These are phyloP conservation scores for Jacaranda copaia DNA, from an alignment of 257 asterid genomes.

Conservation along the genomic window DNA sequence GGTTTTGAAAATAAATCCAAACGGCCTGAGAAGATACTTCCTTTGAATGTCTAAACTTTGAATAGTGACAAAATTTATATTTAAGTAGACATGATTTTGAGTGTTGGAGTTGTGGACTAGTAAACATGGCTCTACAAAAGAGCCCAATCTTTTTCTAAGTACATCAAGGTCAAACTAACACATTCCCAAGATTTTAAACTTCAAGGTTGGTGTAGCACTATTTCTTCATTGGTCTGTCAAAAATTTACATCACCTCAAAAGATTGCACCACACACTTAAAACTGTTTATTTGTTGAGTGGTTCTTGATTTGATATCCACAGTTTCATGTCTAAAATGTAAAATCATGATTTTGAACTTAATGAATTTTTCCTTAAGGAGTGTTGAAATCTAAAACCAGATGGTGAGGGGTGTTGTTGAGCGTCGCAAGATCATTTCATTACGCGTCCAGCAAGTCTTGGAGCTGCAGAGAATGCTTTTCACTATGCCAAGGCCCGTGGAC, in stretches of 20 bases:
- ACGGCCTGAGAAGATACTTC: too few species aligned
- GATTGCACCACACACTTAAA: not conserved
- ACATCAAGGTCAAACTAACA: not conserved
- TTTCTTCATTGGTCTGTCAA: not conserved
- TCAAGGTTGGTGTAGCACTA: not conserved
- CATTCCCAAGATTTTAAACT: not conserved
- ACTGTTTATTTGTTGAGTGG: too few species aligned
- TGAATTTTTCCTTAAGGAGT: too few species aligned
- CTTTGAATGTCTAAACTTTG: too few species aligned
- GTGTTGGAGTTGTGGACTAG: too few species aligned
- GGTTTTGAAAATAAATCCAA: too few species aligned
- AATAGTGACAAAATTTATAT: too few species aligned
- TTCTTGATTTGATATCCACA: too few species aligned
- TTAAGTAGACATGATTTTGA: too few species aligned
- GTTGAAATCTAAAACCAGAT: too few species aligned
- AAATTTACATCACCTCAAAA: not conserved
- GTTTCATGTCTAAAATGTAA: too few species aligned
- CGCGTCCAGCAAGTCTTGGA: slow-evolving; percentile 73
- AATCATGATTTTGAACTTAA: too few species aligned
- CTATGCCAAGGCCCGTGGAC: slow-evolving; percentile 70
- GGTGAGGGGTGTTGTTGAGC: slow-evolving; percentile 76
- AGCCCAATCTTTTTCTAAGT: not conserved
- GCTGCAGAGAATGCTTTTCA: slow-evolving; percentile 75
- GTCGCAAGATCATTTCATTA: slow-evolving; percentile 71
- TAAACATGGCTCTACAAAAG: not conserved